phyloP scores from a whole-genome alignment of 345 rosid genomes.

The Punica granatum region DNA sequence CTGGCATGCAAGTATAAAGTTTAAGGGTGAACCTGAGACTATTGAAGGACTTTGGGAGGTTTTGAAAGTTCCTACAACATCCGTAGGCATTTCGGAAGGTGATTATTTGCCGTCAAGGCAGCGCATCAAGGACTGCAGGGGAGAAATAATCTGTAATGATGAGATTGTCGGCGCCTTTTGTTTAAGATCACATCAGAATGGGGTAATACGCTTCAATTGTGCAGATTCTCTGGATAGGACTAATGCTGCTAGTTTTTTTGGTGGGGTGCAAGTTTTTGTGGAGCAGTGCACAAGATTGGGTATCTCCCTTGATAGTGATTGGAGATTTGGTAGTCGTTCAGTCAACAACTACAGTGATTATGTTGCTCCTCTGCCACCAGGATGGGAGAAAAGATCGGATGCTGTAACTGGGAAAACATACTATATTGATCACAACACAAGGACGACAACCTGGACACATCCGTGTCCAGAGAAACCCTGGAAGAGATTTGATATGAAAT shows the following conservation, averaged over 20 bases:
- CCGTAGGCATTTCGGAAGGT: constrained; percentile 82
- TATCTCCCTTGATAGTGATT: constrained; percentile 83
- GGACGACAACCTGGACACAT: constrained; percentile 89
- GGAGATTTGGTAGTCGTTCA: constrained; percentile 54
- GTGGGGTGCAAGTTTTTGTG: constrained; percentile 89
- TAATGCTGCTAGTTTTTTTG: constrained; percentile 95
- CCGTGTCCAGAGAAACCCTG: constrained; percentile 98
- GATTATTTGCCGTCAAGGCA: constrained; percentile 77
- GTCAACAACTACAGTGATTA: constrained; percentile 51
- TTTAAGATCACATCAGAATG: constrained; percentile 91
- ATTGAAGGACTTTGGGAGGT: constrained; percentile 87
- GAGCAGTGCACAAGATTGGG: constrained; percentile 88
- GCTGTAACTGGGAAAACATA: constrained; percentile 84
- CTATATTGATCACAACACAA: constrained; percentile 89
- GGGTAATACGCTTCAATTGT: constrained; percentile 91
- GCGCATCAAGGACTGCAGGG: constrained; percentile 80
- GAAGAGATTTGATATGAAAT: constrained; percentile 94
- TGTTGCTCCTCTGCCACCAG: constrained; percentile 87
- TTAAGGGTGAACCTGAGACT: constrained; percentile 84
- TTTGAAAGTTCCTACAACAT: constrained; percentile 62
- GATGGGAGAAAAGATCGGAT: constrained; percentile 97
- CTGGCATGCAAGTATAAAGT: constrained; percentile 81
- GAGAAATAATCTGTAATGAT: constrained; percentile 71
- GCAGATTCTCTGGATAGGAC: constrained; percentile 98
- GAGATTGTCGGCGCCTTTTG: constrained; percentile 85